Evolutionary conservation across 225 moss, liverwort and hornwort species (phyloP), one percentile per base, ranked within the genome.

Genomic region (Thuidium tamariscinum): DNA sequence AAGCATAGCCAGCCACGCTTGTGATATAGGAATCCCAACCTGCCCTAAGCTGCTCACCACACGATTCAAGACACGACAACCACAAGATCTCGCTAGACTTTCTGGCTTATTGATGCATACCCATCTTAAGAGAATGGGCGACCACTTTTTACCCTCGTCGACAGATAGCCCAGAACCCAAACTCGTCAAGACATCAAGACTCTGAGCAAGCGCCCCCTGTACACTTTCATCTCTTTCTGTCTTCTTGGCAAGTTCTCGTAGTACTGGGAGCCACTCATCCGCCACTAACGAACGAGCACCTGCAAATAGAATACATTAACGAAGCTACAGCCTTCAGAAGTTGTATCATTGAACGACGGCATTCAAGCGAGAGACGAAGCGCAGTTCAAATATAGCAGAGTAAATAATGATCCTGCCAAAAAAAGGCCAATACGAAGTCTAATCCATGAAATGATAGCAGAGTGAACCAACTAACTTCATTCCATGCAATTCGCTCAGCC

Each of bases 1-100:
- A 81, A 99, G 93, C 96, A 97, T 94, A 51, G 99, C 99, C 88
- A 99, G 91, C 99, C 97, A 99, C 65, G 99, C 96, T 92, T 99
- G 99, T 72, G 97, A 95, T 86, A 99, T 90, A 68, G 99, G 95
- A 85, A 99, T 95, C 67, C 99, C 99, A 46, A 92, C 90, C 83
- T 92, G 95, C 70, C 96, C 99, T 89, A 99, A 93, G 88, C 90
- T 94, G 89, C 94, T 91, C 82, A 99, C 93, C 79, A 97, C 95
- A 81, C 99, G 93, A 66, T 92, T 92, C 88, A 99, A 93, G 70
- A 99, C 93, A 89, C 91, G 94, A 77, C 96, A 97, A 63, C 97
- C 99, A 89, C 93, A 96, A 89, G 93, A 84, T 82, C 99, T 97
- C 86, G 96, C 94, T 81, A 91, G 63, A 88, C 90, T 94, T 76